Evolutionary conservation across 1,284 basidiomycete species (phyloP), one percentile per base, ranked within the genome.

Genomic region (Ganoderma leucocontextum): DNA sequence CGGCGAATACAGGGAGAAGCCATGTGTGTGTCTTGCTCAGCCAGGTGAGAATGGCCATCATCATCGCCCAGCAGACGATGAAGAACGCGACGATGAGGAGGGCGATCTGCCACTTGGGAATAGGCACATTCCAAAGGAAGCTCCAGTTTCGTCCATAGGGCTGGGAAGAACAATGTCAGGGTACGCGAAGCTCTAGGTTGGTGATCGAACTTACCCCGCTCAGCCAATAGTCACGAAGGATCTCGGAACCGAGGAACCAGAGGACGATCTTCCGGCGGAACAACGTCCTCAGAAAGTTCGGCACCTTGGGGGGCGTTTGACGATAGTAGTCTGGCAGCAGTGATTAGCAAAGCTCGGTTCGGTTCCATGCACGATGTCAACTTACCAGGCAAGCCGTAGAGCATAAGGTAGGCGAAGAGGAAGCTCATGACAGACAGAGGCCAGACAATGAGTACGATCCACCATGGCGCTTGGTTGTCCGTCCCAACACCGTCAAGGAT

Each of bases 1-100:
- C 95, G 10, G 95, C 95, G 75, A 97, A 97, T 19, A 97, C 94
- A 65, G 95, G 95, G 60, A 97, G 82, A 19, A 97, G 83, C 95
- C 95, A 97, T 13, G 95, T 96, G 78, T 97, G 95, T 6, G 93
- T 94, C 82, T 96, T 97, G 76, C 93, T 94, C 81, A 96, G 91
- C 75, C 91, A 86, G 19, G 94, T 97, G 76, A 97, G 84, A 64
- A 95, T 82, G 65, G 86, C 79, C 78, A 97, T 83, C 80, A 94
- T 82, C 13, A 88, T 75, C 15, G 85, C 93, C 95, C 95, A 97
- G 61, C 97, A 87, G 67, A 88, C 89, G 70, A 97, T 80, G 82
- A 97, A 97, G 88, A 97, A 97, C 35, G 85, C 77, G 75, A 92
- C 79, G 77, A 97, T 87, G 70, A 97, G 90, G 33, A 96, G 78